Base-by-base conservation (phyloP, 2,329 filamentous ascomycete species). In the Gnomoniopsis smithogilvyi region DNA sequence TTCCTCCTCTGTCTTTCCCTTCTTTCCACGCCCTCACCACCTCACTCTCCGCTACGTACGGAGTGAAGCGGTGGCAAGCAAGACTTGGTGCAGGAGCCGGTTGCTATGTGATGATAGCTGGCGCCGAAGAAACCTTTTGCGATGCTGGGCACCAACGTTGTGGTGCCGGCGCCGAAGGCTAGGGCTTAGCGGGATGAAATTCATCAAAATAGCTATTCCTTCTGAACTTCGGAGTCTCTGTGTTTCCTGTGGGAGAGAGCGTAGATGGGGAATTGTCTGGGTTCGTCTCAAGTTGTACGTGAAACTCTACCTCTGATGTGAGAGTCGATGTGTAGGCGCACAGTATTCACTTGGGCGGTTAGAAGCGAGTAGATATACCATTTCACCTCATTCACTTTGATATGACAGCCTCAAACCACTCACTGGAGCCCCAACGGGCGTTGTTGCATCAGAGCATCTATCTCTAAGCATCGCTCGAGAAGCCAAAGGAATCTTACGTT, bases 151-250 rank as follows among this genome's bases (percentile, higher is more conserved):
- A 24, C 62, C 62, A 26, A 64, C 45, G 47, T 63, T 64, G n/a
- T n/a, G 50, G 57, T 46, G 41, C 61, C 63, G 30, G 45, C 41
- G 41, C 63, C 61, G 56, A 64, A 61, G 47, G 63, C 59, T 49
- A 64, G 15, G 41, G 51, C 62, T 22, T 57, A 50, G 43, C 49
- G 55, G 15, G 60, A 56, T 15, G 47, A 38, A 2, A n/a, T n/a
- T n/a, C n/a, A 47, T 21, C 24, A n/a, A 12, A n/a, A 54, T 41
- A 11, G 51, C 48, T 38, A 48, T 62, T 36, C 26, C 24, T 4
- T 12, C 24, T 17, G 12, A 26, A 8, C 3, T 45, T 15, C 21
- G 34, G 15, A n/a, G 7, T 17, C 10, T n/a, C 14, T 26, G 15
- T 26, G 3, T 50, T 50, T n/a, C n/a, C n/a, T n/a, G n/a, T n/a